phyloP scores from a whole-genome alignment of 2,329 filamentous ascomycete species.

The Penicillium carneum region DNA sequence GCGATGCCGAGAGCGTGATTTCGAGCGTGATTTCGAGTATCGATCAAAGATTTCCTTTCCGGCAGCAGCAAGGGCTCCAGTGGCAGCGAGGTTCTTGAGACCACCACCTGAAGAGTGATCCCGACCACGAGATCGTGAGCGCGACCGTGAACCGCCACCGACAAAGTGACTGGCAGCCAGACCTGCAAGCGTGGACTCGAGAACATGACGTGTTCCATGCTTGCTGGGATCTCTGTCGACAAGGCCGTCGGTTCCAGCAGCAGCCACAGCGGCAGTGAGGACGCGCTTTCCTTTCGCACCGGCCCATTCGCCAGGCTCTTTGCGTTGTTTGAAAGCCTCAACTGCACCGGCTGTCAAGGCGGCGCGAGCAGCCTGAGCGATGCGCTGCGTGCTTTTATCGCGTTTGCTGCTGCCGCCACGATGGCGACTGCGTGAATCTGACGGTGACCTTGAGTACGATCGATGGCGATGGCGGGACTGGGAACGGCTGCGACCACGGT shows the following conservation, averaged over 20 bases:
- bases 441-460: slow-evolving; percentile 60
- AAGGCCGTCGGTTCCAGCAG: slow-evolving; percentile 83
- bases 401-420: slow-evolving; percentile 53
- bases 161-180: slow-evolving; percentile 84
- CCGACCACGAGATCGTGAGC: slow-evolving; percentile 70
- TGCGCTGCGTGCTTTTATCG: slow-evolving; percentile 64
- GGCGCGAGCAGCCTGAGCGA: slow-evolving; percentile 88
- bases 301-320: slow-evolving; percentile 86
- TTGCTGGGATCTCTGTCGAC: slow-evolving; percentile 72
- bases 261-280: slow-evolving; percentile 82
- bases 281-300: slow-evolving; percentile 91
- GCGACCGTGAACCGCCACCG: slow-evolving; percentile 75
- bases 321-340: slow-evolving; percentile 88
- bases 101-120: slow-evolving; percentile 56
- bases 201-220: slow-evolving; percentile 78
- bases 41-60: slow-evolving; percentile 57
- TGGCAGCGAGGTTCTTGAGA: slow-evolving; percentile 53
- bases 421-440: slow-evolving; percentile 57
- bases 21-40: slow-evolving; percentile 23
- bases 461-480: slow-evolving; percentile 39
- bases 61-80: slow-evolving; percentile 55
- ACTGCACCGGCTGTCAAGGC: slow-evolving; percentile 88
- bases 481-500: slow-evolving; percentile 57
- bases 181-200: slow-evolving; percentile 87
- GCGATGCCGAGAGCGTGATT: slow-evolving; percentile 52